Conservation (phyloP, 305 asterid species). For the Solanum hybrid region DNA sequence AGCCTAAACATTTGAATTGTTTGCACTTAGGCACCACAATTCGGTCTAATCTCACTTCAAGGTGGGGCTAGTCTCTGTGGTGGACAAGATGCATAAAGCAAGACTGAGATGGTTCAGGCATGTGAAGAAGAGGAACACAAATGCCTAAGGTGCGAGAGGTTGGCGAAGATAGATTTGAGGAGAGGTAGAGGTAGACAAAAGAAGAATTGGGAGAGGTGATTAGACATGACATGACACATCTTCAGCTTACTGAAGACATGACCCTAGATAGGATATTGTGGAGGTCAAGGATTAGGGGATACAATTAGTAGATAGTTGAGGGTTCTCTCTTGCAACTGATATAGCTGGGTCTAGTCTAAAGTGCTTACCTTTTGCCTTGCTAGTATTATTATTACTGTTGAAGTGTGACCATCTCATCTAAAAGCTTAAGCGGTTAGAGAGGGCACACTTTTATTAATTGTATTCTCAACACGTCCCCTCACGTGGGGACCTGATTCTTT, state of each 20-base stretch:
- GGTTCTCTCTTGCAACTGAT: neutral
- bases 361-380: neutral
- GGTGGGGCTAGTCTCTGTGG: neutral
- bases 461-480: neutral
- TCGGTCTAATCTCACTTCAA: neutral
- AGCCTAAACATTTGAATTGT: neutral
- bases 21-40: neutral
- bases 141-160: neutral
- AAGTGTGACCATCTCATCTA: neutral
- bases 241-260: neutral
- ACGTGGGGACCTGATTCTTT: neutral
- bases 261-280: neutral
- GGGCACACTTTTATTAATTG: neutral
- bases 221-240: neutral
- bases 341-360: neutral
- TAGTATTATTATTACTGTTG: neutral
- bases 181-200: neutral
- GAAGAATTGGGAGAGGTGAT: neutral
- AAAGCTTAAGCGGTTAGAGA: neutral
- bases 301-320: neutral
- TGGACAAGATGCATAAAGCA: neutral
- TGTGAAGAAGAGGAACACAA: neutral
- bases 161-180: neutral
- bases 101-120: neutral
- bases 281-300: neutral